phyloP scores from a whole-genome alignment of 78 protist genomes.

The Dictyostelium firmibasis region DNA sequence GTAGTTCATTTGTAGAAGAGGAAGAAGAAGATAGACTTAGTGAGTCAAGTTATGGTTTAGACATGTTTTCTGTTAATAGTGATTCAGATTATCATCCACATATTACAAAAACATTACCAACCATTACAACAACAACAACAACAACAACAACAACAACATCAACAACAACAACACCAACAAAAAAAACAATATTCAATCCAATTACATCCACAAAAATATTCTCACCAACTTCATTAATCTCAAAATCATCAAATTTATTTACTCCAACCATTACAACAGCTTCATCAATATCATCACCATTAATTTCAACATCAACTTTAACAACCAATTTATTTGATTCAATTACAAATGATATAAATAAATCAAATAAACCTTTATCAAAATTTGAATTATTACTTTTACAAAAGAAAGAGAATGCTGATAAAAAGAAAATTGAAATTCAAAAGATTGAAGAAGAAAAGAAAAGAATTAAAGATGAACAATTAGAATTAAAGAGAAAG shows the following conservation, averaged over 20 bases:
- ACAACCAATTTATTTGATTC: not conserved
- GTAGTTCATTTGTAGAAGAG: too few relatives aligned
- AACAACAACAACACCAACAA: not conserved
- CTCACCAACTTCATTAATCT: not conserved
- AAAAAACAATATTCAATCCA: not conserved
- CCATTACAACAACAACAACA: not conserved
- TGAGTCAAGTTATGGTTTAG: not conserved
- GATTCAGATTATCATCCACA: not conserved
- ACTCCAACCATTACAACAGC: not conserved
- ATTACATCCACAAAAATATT: not conserved
- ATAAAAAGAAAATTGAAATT: not conserved
- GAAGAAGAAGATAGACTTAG: not conserved
- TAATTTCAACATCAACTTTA: not conserved
- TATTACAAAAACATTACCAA: not conserved
- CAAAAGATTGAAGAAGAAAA: not conserved
- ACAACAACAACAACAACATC: not conserved
- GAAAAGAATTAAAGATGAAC: not conserved
- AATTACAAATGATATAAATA: not conserved
- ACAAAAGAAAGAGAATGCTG: not conserved
- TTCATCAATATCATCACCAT: too few relatives aligned
- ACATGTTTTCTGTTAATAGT: not conserved
- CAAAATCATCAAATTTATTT: not conserved
- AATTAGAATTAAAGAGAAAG: conserved; percentile 5
- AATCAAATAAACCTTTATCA: not conserved
- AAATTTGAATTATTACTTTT: not conserved